phyloP scores from a whole-genome alignment of 75 land plant species.

The Ceratopteris richardii region DNA sequence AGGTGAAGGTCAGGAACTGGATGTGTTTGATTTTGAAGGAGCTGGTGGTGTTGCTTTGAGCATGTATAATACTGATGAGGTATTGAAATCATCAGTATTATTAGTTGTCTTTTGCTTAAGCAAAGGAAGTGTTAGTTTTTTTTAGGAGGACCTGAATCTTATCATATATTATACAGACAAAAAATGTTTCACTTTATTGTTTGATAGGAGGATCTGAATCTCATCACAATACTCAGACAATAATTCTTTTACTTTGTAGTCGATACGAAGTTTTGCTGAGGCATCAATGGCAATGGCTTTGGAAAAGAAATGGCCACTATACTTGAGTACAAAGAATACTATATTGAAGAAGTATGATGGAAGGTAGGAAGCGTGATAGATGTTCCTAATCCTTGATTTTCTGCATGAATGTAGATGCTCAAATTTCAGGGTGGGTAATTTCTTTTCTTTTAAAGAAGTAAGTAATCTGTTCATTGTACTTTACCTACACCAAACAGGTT shows the following conservation, averaged over 20 bases:
- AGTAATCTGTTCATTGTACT: not conserved
- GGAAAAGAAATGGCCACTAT: conserved; percentile 81
- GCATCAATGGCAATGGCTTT: conserved; percentile 74
- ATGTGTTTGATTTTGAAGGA: conserved; percentile 58
- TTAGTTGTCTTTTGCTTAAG: conserved; percentile 5
- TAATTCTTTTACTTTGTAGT: conserved; percentile 34
- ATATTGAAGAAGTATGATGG: conserved; percentile 91
- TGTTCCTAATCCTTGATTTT: not conserved
- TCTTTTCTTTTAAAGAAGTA: not conserved
- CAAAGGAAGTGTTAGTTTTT: no score
- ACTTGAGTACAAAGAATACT: conserved; percentile 83
- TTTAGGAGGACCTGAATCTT: no score
- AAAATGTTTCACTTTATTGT: no score
- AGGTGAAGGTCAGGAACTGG: conserved; percentile 37
- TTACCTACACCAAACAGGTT: conserved; percentile 31
- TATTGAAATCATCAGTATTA: no score
- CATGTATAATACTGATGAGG: conserved; percentile 89
- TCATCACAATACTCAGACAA: no score
- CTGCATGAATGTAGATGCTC: not conserved
- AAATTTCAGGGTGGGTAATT: not conserved
- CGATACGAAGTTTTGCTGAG: conserved; percentile 77
- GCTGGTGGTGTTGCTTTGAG: conserved; percentile 71
- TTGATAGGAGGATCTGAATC: no score
- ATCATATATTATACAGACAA: no score
- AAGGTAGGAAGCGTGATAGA: conserved; percentile 41